phyloP scores from a whole-genome alignment of 768 basidiomycete genomes.

The Boletus vinaceobasis region DNA sequence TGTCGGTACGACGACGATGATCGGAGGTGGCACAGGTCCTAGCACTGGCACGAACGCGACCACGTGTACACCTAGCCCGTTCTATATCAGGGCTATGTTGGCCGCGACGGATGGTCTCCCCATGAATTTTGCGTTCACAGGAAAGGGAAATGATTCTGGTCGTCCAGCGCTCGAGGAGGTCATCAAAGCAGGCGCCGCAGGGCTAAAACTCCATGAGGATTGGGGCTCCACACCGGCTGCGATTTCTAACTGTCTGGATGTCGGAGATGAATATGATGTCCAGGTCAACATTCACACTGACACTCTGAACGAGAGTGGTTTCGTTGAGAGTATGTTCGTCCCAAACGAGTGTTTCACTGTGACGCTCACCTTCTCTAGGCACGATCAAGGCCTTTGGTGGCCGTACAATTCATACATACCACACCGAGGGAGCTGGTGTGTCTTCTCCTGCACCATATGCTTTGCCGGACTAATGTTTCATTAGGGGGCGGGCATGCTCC shows the following conservation, averaged over 20 bases:
- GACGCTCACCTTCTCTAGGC: conserved; percentile 38
- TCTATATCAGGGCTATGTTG: conserved; percentile 89
- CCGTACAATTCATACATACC: conserved; percentile 95
- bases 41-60: conserved; percentile 88
- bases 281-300: conserved; percentile 97
- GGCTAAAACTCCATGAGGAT: conserved; percentile 95
- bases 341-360: neutral
- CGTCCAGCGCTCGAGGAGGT: conserved; percentile 72
- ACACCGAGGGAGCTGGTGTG: conserved; percentile 89
- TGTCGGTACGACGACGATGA: conserved; percentile 85
- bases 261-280: conserved; percentile 90
- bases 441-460: neutral
- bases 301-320: conserved; percentile 95
- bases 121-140: conserved; percentile 93
- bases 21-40: conserved; percentile 96
- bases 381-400: conserved; percentile 88
- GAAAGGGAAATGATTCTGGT: conserved; percentile 93
- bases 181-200: conserved; percentile 78
- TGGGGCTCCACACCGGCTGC: conserved; percentile 90
- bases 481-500: conserved; percentile 93
- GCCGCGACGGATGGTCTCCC: conserved; percentile 86
- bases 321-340: conserved; percentile 74
- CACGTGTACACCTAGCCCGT: conserved; percentile 85
- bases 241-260: conserved; percentile 71
- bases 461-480: neutral